Percentiles rank a stretch among this genome's conserved stretches.
These are phyloP conservation scores for Yamadazyma spencermartinsiae DNA, from an alignment of 1,139 yeast genomes.

Conservation along the genomic window DNA sequence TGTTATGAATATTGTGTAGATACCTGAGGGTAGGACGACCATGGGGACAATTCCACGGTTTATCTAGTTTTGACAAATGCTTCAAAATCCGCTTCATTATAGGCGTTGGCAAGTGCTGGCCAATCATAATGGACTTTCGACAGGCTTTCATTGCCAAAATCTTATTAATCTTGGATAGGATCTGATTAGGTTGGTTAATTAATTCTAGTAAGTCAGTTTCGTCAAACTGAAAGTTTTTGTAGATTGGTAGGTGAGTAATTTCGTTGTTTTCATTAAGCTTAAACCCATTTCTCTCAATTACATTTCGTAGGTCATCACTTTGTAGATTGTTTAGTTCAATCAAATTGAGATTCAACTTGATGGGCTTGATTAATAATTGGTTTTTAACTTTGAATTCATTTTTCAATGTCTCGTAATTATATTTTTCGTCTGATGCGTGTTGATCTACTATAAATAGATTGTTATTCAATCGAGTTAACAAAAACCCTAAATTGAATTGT, in stretches of 20 bases:
- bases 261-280: conserved; percentile 42
- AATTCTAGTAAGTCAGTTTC: conserved; percentile 73
- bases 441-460: conserved; percentile 90
- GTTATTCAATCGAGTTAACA: conserved; percentile 56
- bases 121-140: conserved; percentile 91
- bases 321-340: conserved; percentile 71
- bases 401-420: conserved; percentile 72
- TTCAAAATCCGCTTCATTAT: conserved; percentile 70
- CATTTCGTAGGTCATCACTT: conserved; percentile 48
- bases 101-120: conserved; percentile 57
- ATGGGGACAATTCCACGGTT: conserved; percentile 99
- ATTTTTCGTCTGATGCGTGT: conserved; percentile 97
- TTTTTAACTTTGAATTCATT: conserved; percentile 46
- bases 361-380: conserved; percentile 74
- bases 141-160: conserved; percentile 97
- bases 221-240: conserved; percentile 68
- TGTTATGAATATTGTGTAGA: conserved; percentile 53
- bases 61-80: conserved; percentile 69
- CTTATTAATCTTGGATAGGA: conserved; percentile 63
- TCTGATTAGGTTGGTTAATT: conserved; percentile 33
- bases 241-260: conserved; percentile 62
- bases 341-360: conserved; percentile 62
- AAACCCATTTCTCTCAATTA: conserved; percentile 79
- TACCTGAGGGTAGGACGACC: conserved; percentile 98
- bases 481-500: conserved; percentile 90